phyloP scores from a whole-genome alignment of 345 rosid species.

The Limnanthes douglasii region DNA sequence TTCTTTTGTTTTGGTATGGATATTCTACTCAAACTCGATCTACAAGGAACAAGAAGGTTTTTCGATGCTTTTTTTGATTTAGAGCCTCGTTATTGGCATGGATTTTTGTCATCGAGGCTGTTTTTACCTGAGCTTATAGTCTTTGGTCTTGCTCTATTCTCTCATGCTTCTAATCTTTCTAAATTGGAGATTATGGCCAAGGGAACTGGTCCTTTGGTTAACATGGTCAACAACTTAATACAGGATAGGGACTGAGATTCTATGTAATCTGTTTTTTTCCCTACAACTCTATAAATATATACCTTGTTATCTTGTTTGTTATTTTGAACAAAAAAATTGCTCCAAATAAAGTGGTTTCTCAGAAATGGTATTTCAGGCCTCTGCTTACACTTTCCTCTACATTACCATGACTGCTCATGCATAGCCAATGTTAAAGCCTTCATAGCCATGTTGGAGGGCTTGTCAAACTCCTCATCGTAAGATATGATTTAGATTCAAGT shows the following conservation, averaged over 20 bases:
- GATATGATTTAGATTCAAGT: no score
- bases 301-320: no score
- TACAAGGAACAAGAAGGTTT: conserved; percentile 76
- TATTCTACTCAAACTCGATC: conserved; percentile 72
- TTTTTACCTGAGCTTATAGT: conserved; percentile 67
- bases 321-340: no score
- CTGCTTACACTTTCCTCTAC: no score
- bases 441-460: no score
- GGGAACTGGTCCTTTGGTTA: conserved; percentile 80
- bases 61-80: conserved; percentile 80
- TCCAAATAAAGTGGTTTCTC: no score
- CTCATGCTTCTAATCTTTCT: conserved; percentile 76
- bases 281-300: no score
- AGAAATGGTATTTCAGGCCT: no score
- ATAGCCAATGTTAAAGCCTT: no score
- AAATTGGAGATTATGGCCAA: conserved; percentile 92
- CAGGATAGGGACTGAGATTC: conserved; percentile 64
- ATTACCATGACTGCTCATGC: no score
- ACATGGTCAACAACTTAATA: conserved; percentile 70
- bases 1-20: conserved; percentile 99
- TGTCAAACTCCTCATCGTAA: no score
- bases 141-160: conserved; percentile 78
- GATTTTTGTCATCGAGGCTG: conserved; percentile 86
- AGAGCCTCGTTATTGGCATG: conserved; percentile 88
- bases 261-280: no score